A percentile compares a stretch with the other conserved stretches of the same genome.
Conservation (phyloP, 805 yeast genomes). For the Starmerella vaccinii region DNA sequence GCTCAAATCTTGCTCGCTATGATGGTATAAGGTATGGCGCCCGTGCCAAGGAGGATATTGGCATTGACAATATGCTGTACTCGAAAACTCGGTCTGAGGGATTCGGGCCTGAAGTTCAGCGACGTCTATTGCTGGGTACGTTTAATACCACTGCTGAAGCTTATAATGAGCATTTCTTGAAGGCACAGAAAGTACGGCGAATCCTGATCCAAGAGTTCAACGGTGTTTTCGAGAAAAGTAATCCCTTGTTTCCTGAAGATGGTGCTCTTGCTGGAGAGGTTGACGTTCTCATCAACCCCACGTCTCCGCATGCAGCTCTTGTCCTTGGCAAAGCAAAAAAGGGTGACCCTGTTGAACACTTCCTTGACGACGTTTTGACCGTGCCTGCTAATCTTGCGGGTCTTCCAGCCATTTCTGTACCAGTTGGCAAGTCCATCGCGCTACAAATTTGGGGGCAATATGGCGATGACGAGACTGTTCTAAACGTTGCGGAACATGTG, state of each 20-base stretch:
- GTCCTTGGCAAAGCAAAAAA: conserved; percentile 38
- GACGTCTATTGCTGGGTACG: conserved; percentile 76
- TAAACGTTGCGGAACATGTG: conserved; percentile 34
- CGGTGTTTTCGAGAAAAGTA: conserved; percentile 38
- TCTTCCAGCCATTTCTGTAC: conserved; percentile 72
- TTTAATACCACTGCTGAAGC: conserved; percentile 73
- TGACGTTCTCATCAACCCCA: conserved; percentile 68
- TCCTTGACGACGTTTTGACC: conserved; percentile 73
- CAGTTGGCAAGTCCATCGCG: conserved; percentile 39
- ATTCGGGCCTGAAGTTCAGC: conserved; percentile 74
- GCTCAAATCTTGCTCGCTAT: conserved; percentile 78
- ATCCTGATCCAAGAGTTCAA: conserved; percentile 57
- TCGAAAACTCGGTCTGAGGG: conserved; percentile 52
- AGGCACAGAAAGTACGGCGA: conserved; percentile 61
- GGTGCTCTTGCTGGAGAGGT: conserved; percentile 30
- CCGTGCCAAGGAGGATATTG: conserved; percentile 34
- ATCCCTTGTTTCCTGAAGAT: conserved; percentile 25
- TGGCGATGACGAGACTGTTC: conserved; percentile 63
- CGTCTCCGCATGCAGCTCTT: conserved; percentile 51
- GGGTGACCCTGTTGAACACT: conserved; percentile 46
- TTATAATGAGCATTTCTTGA: conserved; percentile 57
- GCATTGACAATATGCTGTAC: conserved; percentile 34
- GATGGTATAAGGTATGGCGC: conserved; percentile 85
- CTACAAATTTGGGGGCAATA: conserved; percentile 77
- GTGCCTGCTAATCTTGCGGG: conserved; percentile 91